Percentiles rank a stretch among this genome's conserved stretches.
These are phyloP conservation scores for Trypanosoma brucei DNA, from an alignment of 208 protist genomes.

Conservation along the genomic window DNA sequence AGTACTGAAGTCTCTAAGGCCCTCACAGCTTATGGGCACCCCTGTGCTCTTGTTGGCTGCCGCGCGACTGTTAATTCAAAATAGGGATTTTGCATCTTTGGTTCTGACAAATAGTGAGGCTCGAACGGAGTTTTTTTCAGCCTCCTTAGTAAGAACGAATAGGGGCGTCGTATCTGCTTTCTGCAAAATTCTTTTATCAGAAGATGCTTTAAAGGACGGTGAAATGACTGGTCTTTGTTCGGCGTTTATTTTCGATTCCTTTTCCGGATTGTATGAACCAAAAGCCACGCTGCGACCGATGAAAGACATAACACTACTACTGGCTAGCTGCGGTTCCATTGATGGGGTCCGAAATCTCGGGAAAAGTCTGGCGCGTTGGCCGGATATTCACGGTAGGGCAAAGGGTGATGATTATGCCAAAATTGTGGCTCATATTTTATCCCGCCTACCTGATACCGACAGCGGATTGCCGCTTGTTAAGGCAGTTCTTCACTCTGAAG, in stretches of 20 bases:
- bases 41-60: slow-evolving; percentile 53
- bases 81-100: slow-evolving; percentile 30
- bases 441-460: slow-evolving; percentile 29
- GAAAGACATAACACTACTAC: slow-evolving; percentile 33
- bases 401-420: slow-evolving; percentile 43
- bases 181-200: slow-evolving; percentile 18
- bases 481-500: slow-evolving; percentile 29
- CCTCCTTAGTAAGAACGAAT: slow-evolving; percentile 4
- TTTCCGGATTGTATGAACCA: slow-evolving; percentile 18
- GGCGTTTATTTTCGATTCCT: slow-evolving; percentile 37
- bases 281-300: slow-evolving; percentile 30
- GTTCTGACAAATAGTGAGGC: slow-evolving; percentile 12
- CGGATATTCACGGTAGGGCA: slow-evolving; percentile 37
- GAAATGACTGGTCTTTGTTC: slow-evolving; percentile 13
- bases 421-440: slow-evolving; percentile 39
- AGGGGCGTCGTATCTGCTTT: slow-evolving; percentile 8
- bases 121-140: slow-evolving; percentile 10
- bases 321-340: slow-evolving; percentile 32
- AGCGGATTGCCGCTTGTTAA: slow-evolving; percentile 32
- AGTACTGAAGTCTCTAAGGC: slow-evolving; percentile 22
- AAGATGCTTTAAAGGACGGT: slow-evolving; percentile 4
- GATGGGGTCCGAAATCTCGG: slow-evolving; percentile 32
- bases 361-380: slow-evolving; percentile 35
- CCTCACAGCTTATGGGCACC: slow-evolving; percentile 26
- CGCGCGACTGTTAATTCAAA: slow-evolving; percentile 44